phyloP scores from a whole-genome alignment of 148 eudicot species.

The Rhododendron kiyosumense region DNA sequence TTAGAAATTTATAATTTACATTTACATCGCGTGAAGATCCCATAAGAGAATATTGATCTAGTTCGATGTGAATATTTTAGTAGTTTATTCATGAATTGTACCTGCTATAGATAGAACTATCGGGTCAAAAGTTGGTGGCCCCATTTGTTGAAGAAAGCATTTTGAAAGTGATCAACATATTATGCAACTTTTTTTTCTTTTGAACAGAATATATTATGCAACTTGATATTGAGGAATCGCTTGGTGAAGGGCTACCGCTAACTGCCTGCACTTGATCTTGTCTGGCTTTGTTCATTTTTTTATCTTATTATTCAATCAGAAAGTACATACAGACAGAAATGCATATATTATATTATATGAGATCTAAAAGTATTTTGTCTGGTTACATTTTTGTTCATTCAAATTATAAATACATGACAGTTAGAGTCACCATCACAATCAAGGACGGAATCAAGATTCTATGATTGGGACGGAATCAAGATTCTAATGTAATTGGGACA shows the following conservation, averaged over 20 bases:
- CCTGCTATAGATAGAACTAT: not conserved
- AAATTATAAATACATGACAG: too few species aligned
- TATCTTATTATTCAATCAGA: not conserved
- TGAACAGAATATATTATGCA: not conserved
- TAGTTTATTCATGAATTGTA: not conserved
- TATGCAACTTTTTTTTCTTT: not conserved
- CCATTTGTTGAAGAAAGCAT: not conserved
- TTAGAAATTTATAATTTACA: too few species aligned
- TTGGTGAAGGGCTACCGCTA: not conserved
- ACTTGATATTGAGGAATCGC: not conserved
- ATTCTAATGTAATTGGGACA: not conserved
- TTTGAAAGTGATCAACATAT: not conserved
- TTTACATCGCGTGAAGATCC: not conserved
- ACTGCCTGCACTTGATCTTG: not conserved
- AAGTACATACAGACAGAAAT: not conserved
- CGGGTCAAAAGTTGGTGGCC: not conserved
- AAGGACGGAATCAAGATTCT: not conserved
- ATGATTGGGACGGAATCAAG: not conserved
- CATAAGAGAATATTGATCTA: not conserved
- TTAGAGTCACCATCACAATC: not conserved
- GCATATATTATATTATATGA: not conserved
- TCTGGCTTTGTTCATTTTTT: not conserved
- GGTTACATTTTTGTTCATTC: not conserved
- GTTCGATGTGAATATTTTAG: too few species aligned
- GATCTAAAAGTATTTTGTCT: not conserved